Evolutionary conservation across 148 eudicot genomes (phyloP).

Genomic region (Chenopodium formosanum): DNA sequence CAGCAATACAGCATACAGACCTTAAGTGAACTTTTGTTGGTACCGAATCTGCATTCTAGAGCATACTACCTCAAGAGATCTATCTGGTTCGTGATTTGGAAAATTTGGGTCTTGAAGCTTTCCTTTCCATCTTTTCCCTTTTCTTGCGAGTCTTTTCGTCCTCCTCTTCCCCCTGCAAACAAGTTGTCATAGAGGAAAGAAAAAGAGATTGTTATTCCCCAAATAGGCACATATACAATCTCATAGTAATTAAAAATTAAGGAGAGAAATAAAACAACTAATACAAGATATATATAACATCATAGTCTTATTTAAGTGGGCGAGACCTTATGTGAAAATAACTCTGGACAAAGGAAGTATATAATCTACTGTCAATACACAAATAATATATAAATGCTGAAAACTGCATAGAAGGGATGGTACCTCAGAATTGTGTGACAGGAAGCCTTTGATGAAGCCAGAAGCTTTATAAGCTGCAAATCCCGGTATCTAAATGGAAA

Average conservation of each 20-base stretch:
- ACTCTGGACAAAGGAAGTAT: neutral
- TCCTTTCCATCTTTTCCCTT: slow-evolving; percentile 67
- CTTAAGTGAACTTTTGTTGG: slow-evolving; percentile 1
- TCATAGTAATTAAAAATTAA: no score
- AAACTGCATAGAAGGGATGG: neutral
- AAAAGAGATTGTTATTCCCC: neutral
- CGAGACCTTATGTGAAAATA: no score
- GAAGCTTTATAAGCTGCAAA: slow-evolving; percentile 65
- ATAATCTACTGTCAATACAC: neutral
- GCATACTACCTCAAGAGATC: neutral
- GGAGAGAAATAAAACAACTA: neutral
- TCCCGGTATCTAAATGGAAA: slow-evolving; percentile 70
- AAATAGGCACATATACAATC: no score
- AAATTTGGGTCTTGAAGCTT: slow-evolving; percentile 59
- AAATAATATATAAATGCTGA: neutral
- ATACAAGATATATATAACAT: no score
- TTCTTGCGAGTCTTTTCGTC: slow-evolving; percentile 75
- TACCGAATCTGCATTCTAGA: slow-evolving; percentile 14
- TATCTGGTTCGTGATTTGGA: slow-evolving; percentile 44
- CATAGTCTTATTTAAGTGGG: no score
- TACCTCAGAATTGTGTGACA: slow-evolving; percentile 76
- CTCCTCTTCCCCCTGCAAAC: slow-evolving; percentile 52
- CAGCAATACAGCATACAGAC: neutral
- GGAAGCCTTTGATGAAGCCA: slow-evolving; percentile 65
- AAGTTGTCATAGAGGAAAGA: neutral